A percentile compares a stretch with the other conserved stretches of the same genome.
These are phyloP conservation scores for Strombidium stylifer DNA, from an alignment of 73 alveolate species.

Conservation along the genomic window DNA sequence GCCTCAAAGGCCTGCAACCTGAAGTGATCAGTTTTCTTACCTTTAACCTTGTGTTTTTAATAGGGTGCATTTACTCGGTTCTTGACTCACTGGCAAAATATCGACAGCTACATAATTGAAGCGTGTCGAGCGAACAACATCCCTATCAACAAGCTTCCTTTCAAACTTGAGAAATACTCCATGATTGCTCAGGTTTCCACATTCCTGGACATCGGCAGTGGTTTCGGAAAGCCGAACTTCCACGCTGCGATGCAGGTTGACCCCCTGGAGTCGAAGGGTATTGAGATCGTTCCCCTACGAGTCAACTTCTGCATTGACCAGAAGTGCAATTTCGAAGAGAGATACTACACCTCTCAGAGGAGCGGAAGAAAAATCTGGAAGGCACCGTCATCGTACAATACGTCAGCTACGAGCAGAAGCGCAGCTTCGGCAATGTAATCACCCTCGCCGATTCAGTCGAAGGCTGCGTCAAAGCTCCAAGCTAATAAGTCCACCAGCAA, in stretches of 20 bases:
- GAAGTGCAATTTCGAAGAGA: conserved; percentile 1
- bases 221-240: conserved; percentile 89
- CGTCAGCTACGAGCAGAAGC: too few relatives aligned
- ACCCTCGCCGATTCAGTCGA: too few relatives aligned
- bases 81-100: conserved; percentile 60
- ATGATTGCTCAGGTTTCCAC: conserved; percentile 62
- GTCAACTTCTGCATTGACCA: conserved; percentile 25
- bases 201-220: conserved; percentile 86
- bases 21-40: too few relatives aligned
- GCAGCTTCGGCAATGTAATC: too few relatives aligned
- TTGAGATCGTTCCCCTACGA: conserved; percentile 28
- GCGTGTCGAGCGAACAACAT: conserved; percentile 43
- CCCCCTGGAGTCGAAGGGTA: conserved; percentile 42
- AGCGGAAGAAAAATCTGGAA: too few relatives aligned
- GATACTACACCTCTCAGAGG: background rate
- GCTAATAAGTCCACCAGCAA: too few relatives aligned
- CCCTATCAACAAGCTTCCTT: conserved; percentile 26
- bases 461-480: too few relatives aligned
- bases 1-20: too few relatives aligned
- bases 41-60: too few relatives aligned
- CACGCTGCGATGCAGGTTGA: conserved; percentile 83
- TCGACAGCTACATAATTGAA: conserved; percentile 54
- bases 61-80: conserved; percentile 79
- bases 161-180: conserved; percentile 63
- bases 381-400: too few relatives aligned